Conservation (phyloP, 441 rosid genomes). For the Gossypium aridum region DNA sequence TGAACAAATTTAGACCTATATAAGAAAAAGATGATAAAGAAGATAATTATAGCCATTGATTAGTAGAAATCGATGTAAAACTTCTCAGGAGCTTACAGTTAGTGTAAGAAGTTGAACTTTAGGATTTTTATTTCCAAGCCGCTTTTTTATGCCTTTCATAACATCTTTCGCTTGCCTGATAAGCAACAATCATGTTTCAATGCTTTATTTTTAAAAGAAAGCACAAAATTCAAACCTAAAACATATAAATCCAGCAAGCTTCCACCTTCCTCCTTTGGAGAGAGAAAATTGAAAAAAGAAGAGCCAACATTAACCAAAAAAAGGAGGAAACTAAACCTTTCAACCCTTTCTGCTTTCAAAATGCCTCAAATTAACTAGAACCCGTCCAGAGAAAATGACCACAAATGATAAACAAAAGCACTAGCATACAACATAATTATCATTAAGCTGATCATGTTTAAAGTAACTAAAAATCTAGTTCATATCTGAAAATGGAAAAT, state of each 20-base stretch:
- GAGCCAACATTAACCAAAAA: not conserved
- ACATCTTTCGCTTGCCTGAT: constrained; percentile 95
- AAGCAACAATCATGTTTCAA: constrained; percentile 18
- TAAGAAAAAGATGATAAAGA: constrained; percentile 1
- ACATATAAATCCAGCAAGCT: not conserved
- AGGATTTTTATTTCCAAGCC: constrained; percentile 78
- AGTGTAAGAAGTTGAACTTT: constrained; percentile 93
- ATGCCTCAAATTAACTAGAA: not conserved
- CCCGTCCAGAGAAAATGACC: not conserved
- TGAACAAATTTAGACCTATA: constrained; percentile 10
- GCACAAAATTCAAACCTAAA: not conserved
- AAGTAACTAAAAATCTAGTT: not conserved
- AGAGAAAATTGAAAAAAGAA: not conserved
- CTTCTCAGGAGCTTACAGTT: constrained; percentile 56
- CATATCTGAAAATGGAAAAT: not conserved
- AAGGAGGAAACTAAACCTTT: not conserved
- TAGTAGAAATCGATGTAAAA: not conserved
- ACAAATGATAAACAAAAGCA: not conserved
- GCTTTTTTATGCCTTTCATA: constrained; percentile 85
- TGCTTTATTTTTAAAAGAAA: constrained; percentile 1
- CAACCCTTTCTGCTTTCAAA: not conserved
- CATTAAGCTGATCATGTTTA: not conserved
- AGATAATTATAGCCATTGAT: not conserved
- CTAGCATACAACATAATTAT: not conserved
- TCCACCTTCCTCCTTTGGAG: not conserved